Evolutionary conservation across 352 stramenopile species (phyloP), one percentile per base, ranked within the genome.

Genomic region (Pythium angustatum): DNA sequence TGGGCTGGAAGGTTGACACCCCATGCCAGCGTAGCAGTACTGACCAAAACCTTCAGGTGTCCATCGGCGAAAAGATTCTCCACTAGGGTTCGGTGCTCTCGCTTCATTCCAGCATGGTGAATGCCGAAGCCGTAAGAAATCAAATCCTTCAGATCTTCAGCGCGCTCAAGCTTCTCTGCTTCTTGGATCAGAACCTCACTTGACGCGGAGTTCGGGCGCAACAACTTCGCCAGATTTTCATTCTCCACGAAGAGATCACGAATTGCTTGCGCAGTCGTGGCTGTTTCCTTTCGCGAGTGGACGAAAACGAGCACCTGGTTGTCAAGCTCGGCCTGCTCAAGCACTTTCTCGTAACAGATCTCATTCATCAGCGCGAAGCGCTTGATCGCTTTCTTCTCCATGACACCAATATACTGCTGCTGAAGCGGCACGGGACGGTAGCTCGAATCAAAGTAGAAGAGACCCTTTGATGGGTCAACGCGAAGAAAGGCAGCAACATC

Each of bases 301-400:
- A 99, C 97, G 75, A 99, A 99, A 55, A 99, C 99, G 2, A 99
- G 76, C 38, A 99, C 94, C 65, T 99, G 97, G 77, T 99, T 98
- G 64, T 98, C 81, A 9, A 94, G 61, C 73, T 96, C 83, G 8
- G 95, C 94, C 66, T 99, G 96, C 38, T 94, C 81, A 28, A 98
- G 68, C 4, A 98, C 91, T 72, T 99, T 99, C 62, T 99, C 98
- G 72, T 99, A 99, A 66, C 97, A 99, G 64, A 99, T 99, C 63
- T 99, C 95, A 79, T 99, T 99, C 90, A 99, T 99, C 70, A 99
- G 78, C 44, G 97, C 88, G 66, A 99, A 98, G 2, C 97, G 87
- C 76, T 99, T 99, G 59, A 99, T 97, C 27, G 98, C 95, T 78
- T 99, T 99, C 68, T 98, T 98, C 77, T 99, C 97, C 49, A 97